These are phyloP conservation scores for Beauveria pseudobassiana DNA, from an alignment of 2,329 filamentous ascomycete species.

Conservation along the genomic window DNA sequence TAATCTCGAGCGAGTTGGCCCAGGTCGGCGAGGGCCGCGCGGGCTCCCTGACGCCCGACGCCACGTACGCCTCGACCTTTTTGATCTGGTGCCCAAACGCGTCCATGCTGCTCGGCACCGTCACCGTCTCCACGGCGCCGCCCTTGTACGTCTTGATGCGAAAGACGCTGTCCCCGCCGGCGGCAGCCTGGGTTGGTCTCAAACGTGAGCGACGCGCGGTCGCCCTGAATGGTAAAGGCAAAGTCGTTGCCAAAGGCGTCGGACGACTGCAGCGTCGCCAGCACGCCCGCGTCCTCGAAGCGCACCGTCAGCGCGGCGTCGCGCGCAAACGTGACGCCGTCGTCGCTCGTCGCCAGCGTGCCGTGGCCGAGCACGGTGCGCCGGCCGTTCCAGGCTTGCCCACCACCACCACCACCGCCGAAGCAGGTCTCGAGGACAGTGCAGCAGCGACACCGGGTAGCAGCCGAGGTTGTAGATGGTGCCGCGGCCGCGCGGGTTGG, in stretches of 20 bases:
- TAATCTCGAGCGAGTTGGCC: constrained; percentile 20
- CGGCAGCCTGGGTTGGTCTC: constrained; percentile 22
- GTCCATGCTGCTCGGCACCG: constrained; percentile 16
- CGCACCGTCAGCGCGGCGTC: constrained; percentile 19
- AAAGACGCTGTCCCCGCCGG: constrained; percentile 18
- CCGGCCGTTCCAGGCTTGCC: constrained; percentile 12
- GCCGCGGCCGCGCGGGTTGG: constrained; percentile 22
- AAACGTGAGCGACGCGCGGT: constrained; percentile 18
- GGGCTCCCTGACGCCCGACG: constrained; percentile 15
- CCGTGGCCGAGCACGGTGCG: constrained; percentile 17
- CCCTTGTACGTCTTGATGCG: constrained; percentile 18
- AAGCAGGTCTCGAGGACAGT: constrained; percentile 19
- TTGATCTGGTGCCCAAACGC: constrained; percentile 20
- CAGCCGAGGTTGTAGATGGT: constrained; percentile 24
- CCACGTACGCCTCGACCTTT: constrained; percentile 18
- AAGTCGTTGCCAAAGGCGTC: constrained; percentile 22
- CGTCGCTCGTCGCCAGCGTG: constrained; percentile 16
- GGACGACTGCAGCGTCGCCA: constrained; percentile 20
- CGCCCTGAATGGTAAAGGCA: constrained; percentile 18
- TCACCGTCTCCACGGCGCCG: constrained; percentile 15
- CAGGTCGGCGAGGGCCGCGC: constrained; percentile 19
- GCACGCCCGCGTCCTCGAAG: constrained; percentile 17
- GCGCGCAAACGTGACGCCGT: constrained; percentile 15
- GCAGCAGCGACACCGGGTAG: constrained; percentile 21
- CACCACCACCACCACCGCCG: constrained; percentile 2